Percentiles rank a stretch among this genome's conserved stretches.
Evolutionary conservation across 1,284 basidiomycete genomes (phyloP).

Genomic region (Hypsizygus ulmarius): DNA sequence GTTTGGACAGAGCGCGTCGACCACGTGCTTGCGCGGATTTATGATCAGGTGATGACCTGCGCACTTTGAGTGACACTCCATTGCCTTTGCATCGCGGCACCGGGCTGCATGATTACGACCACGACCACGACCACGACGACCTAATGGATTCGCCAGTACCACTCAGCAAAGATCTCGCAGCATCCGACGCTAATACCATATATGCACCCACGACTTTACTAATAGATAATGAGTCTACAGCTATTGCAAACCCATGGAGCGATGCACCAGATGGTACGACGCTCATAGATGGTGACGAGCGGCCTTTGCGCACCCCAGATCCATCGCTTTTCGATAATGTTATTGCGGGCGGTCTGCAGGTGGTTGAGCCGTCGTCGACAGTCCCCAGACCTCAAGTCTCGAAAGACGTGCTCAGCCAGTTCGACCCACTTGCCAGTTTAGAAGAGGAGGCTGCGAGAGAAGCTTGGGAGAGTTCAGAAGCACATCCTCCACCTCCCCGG

Average conservation of each 20-base stretch:
- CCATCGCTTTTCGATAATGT: slow-evolving; percentile 37
- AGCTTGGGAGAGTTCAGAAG: slow-evolving; percentile 59
- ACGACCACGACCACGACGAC: slow-evolving; percentile 15
- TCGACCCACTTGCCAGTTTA: slow-evolving; percentile 60
- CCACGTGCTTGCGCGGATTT: too few relatives aligned
- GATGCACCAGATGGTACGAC: slow-evolving; percentile 13
- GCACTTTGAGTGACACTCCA: neutral
- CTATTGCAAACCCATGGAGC: slow-evolving; percentile 18
- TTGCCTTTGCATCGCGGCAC: neutral
- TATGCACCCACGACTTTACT: slow-evolving; percentile 7
- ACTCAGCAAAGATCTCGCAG: slow-evolving; percentile 3
- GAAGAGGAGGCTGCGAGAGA: slow-evolving; percentile 57
- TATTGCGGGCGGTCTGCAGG: slow-evolving; percentile 33
- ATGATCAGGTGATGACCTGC: neutral
- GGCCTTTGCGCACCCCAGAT: slow-evolving; percentile 34
- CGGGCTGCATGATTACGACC: slow-evolving; percentile 4
- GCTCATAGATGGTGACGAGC: slow-evolving; percentile 5
- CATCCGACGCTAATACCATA: neutral
- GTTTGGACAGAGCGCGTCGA: too few relatives aligned
- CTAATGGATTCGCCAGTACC: slow-evolving; percentile 7
- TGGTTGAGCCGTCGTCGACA: slow-evolving; percentile 20
- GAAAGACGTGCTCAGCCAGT: slow-evolving; percentile 53
- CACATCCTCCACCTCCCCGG: slow-evolving; percentile 50
- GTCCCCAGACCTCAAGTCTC: slow-evolving; percentile 26
- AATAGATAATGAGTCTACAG: slow-evolving; percentile 12